phyloP scores from a whole-genome alignment of 2,329 filamentous ascomycete species.

The Trichoderma sp. region DNA sequence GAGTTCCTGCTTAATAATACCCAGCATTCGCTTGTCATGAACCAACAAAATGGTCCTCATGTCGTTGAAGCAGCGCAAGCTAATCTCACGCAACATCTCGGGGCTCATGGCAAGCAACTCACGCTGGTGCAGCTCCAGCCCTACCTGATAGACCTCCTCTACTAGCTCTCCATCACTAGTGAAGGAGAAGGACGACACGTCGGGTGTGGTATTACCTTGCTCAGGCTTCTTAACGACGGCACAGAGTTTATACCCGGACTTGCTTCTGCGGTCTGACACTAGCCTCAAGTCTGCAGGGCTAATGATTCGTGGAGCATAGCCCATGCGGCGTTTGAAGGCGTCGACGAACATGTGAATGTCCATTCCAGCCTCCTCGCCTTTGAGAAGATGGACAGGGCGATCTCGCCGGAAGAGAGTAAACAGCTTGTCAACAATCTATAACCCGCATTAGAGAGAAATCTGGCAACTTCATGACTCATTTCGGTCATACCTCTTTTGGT shows the following conservation, averaged over 20 bases:
- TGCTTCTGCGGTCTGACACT: constrained; percentile 27
- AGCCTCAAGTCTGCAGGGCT: constrained; percentile 35
- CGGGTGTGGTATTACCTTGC: background rate
- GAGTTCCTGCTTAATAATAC: constrained; percentile 38
- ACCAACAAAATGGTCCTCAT: constrained; percentile 40
- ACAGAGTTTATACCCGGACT: constrained; percentile 32
- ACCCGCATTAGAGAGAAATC: background rate
- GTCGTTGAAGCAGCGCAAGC: constrained; percentile 41
- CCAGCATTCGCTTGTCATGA: constrained; percentile 45
- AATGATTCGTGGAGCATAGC: constrained; percentile 35
- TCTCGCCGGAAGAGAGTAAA: constrained; percentile 32
- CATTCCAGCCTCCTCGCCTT: constrained; percentile 38
- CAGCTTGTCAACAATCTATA: constrained; percentile 35
- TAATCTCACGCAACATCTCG: constrained; percentile 36
- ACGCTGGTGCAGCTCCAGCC: constrained; percentile 40
- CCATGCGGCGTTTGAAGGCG: constrained; percentile 29
- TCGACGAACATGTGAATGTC: constrained; percentile 41
- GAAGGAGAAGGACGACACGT: constrained; percentile 19
- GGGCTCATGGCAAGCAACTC: constrained; percentile 35
- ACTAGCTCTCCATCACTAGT: constrained; percentile 28
- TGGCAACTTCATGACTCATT: background rate
- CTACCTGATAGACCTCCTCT: constrained; percentile 39
- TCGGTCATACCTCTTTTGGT: constrained; percentile 25
- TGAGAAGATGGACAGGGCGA: constrained; percentile 37
- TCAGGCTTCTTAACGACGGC: constrained; percentile 25